A percentile compares a stretch with the other conserved stretches of the same genome.
Evolutionary conservation across 345 rosid species (phyloP).

Genomic region (Sapria himalayana): DNA sequence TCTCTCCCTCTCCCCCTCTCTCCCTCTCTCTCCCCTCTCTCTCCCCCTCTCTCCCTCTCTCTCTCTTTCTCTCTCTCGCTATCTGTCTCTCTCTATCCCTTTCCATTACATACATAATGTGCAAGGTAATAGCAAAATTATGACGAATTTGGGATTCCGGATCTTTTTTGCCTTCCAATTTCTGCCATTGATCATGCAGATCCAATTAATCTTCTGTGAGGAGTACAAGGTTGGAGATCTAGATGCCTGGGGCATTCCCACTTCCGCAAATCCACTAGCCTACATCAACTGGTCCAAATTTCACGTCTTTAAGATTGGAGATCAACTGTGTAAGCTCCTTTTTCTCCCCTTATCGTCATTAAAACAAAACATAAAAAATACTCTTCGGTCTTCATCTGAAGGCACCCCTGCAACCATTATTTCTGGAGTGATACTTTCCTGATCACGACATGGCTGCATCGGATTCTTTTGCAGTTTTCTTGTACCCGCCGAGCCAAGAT

Average conservation of each 20-base stretch:
- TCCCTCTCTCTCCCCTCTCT: too few species aligned
- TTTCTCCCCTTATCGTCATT: background rate
- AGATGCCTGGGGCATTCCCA: constrained; percentile 92
- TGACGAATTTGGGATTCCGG: constrained; percentile 4
- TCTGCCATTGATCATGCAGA: constrained; percentile 22
- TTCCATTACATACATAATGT: too few species aligned
- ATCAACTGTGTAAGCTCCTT: constrained; percentile 30
- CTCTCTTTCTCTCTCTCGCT: too few species aligned
- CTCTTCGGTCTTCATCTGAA: too few species aligned
- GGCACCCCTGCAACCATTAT: too few species aligned
- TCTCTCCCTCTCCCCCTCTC: too few species aligned
- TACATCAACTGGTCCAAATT: constrained; percentile 59
- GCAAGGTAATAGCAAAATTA: too few species aligned
- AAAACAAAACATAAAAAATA: too few species aligned
- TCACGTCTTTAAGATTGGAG: constrained; percentile 47
- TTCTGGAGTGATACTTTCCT: too few species aligned
- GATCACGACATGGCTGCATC: too few species aligned
- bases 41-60: too few species aligned
- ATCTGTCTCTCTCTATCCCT: too few species aligned
- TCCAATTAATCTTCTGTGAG: constrained; percentile 19
- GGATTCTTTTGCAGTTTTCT: constrained; percentile 61
- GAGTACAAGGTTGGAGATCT: constrained; percentile 57
- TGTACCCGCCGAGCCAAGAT: constrained; percentile 97
- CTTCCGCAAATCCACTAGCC: constrained; percentile 33
- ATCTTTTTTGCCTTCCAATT: constrained; percentile 16